Base-by-base conservation (phyloP, 352 stramenopile genomes). In the Phytophthora podocarpi region DNA sequence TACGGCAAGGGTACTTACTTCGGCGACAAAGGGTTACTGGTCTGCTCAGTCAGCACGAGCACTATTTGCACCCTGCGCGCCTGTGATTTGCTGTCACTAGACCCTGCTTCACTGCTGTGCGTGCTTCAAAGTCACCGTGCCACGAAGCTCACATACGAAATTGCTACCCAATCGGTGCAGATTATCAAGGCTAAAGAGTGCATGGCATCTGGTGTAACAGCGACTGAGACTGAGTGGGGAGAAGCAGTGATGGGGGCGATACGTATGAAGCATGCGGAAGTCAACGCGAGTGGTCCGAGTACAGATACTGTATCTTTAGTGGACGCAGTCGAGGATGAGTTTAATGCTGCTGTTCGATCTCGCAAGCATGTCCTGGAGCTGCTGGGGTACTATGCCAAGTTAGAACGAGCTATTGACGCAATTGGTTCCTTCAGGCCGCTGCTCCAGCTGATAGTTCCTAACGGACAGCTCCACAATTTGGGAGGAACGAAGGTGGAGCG, bases 1-100 rank as follows among this genome's bases (percentile, higher is more conserved):
- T 88, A 76, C 39, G 23, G 35, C 18, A 86, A 88, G 24, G 79
- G 76, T 11, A 70, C 84, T 23, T 88, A 85, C 48, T 88, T 91
- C 59, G 82, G 76, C 8, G 77, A 91, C 9, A 69, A 72, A 18
- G 76, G 76, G 0, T 45, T 91, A n/a, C 54, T 89, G 1, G 74
- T 70, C 0, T 89, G 72, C 41, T 84, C 78, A 0, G 78, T 87
- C 6, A 77, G 77, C 28, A 54, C 66, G 1, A 78, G 68, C 45
- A 78, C 79, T 0, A 74, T 91, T 23, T 67, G 60, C 8, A 82
- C 82, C 6, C 50, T 88, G 39, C 70, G 78, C 1, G 74, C 79
- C 1, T 91, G 79, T 42, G 79, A 89, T 26, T 52, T 91, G 49
- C 45, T 91, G 4, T 87, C 79, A 1, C 58, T 89, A 5, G 68